phyloP scores from a whole-genome alignment of 257 asterid genomes.

The Capsicum pubescens region DNA sequence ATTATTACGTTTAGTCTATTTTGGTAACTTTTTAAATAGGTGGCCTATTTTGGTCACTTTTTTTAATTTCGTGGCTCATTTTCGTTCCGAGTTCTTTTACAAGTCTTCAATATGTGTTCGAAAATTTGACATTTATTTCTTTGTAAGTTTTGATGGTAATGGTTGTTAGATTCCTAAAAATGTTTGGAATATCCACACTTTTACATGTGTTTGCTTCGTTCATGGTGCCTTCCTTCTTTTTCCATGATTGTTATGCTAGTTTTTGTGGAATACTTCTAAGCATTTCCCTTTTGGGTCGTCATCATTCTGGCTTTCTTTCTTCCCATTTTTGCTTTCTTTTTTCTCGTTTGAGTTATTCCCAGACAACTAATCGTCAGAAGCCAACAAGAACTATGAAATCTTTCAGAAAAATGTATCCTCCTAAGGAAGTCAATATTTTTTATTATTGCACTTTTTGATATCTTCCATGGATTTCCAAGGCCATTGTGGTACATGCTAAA shows the following conservation, averaged over 20 bases:
- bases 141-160: background rate
- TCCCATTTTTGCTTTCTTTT: background rate
- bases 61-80: too few species aligned
- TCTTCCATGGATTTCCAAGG: slow-evolving; percentile 5
- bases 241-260: background rate
- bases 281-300: background rate
- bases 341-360: too few species aligned
- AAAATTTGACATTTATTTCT: background rate
- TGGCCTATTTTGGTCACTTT: too few species aligned
- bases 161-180: background rate
- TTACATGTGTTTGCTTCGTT: background rate
- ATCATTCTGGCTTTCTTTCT: background rate
- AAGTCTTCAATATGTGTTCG: background rate
- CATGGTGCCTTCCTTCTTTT: background rate
- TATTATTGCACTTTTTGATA: background rate
- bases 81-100: too few species aligned
- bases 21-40: too few species aligned
- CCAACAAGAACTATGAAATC: background rate
- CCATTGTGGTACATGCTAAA: background rate
- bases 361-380: background rate
- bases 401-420: slow-evolving; percentile 12
- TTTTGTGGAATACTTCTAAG: background rate
- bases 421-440: background rate
- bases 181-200: background rate
- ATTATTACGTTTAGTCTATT: too few species aligned